Evolutionary conservation across 1,139 yeast genomes (phyloP).

Genomic region (Hemisphaericaspora subhashii): DNA sequence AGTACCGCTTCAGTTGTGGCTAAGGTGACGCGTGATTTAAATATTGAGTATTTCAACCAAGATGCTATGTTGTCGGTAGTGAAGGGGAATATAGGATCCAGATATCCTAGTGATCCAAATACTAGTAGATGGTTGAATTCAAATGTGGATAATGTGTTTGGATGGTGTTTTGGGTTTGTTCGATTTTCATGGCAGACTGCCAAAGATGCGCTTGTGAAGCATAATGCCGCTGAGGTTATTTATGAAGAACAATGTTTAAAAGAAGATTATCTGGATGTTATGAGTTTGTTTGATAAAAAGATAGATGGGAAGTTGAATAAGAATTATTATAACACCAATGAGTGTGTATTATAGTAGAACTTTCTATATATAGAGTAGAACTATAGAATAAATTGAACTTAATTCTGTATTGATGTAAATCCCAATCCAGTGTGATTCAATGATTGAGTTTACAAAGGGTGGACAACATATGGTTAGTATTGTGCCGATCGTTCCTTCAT

Average conservation of each 20-base stretch:
- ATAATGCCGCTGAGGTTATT: constrained; percentile 44
- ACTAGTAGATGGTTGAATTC: constrained; percentile 71
- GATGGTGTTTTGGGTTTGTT: constrained; percentile 77
- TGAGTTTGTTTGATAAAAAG: constrained; percentile 15
- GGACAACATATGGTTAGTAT: no score
- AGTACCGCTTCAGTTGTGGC: constrained; percentile 98
- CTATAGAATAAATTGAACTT: not conserved
- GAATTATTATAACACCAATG: constrained; percentile 10
- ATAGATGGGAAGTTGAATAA: constrained; percentile 7
- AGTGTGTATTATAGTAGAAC: constrained; percentile 1
- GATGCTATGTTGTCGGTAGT: constrained; percentile 22
- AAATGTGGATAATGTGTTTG: constrained; percentile 71
- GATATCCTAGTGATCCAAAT: constrained; percentile 91
- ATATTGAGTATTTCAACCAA: constrained; percentile 43
- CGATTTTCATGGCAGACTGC: constrained; percentile 96
- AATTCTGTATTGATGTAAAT: not conserved
- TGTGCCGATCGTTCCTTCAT: no score
- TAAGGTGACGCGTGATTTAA: constrained; percentile 87
- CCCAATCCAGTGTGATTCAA: no score
- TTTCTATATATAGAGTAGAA: constrained; percentile 1
- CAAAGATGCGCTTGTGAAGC: constrained; percentile 61
- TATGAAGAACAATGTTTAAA: constrained; percentile 39
- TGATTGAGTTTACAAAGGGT: no score
- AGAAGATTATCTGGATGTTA: constrained; percentile 31
- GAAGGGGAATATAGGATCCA: constrained; percentile 67